These are phyloP conservation scores for Phytopythium chamaehyphon DNA, from an alignment of 352 stramenopile species.

Conservation along the genomic window DNA sequence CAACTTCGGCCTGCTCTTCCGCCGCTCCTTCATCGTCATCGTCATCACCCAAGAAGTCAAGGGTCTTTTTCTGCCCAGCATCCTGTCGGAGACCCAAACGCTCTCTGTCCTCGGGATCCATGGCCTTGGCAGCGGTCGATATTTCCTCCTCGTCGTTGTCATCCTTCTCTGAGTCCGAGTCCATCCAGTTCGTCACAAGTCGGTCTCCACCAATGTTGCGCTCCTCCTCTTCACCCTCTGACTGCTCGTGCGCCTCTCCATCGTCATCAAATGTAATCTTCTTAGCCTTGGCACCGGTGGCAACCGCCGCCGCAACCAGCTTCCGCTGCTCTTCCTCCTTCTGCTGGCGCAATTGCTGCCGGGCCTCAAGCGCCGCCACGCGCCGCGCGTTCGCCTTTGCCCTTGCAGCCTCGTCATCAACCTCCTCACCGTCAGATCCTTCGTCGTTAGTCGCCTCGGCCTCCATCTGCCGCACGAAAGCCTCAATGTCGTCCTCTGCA, in stretches of 20 bases:
- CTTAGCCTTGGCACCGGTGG: slow-evolving; percentile 22
- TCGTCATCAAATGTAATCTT: slow-evolving; percentile 80
- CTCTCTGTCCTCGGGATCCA: slow-evolving; percentile 7
- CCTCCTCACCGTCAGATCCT: background rate
- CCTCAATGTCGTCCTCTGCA: slow-evolving; percentile 12
- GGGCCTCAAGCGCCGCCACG: slow-evolving; percentile 52
- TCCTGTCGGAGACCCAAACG: background rate
- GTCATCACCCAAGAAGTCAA: slow-evolving; percentile 39
- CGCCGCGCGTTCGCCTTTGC: slow-evolving; percentile 37
- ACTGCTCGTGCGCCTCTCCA: slow-evolving; percentile 44
- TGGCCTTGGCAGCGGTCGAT: slow-evolving; percentile 2
- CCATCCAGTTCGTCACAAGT: slow-evolving; percentile 44
- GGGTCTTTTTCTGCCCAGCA: slow-evolving; percentile 19
- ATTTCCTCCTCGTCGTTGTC: slow-evolving; percentile 11
- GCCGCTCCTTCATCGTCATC: slow-evolving; percentile 23
- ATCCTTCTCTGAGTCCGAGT: slow-evolving; percentile 45
- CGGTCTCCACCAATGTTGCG: slow-evolving; percentile 6
- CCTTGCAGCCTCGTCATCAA: slow-evolving; percentile 9
- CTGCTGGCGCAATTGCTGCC: slow-evolving; percentile 25
- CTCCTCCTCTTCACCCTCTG: slow-evolving; percentile 11
- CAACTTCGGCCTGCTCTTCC: slow-evolving; percentile 3
- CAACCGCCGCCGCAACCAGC: slow-evolving; percentile 20
- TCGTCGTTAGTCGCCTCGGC: background rate
- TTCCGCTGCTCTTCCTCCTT: slow-evolving; percentile 28
- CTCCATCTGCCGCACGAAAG: slow-evolving; percentile 33